Evolutionary conservation across 306 rosid genomes (phyloP), one percentile per base, ranked within the genome.

Genomic region (Castanospermum australe): DNA sequence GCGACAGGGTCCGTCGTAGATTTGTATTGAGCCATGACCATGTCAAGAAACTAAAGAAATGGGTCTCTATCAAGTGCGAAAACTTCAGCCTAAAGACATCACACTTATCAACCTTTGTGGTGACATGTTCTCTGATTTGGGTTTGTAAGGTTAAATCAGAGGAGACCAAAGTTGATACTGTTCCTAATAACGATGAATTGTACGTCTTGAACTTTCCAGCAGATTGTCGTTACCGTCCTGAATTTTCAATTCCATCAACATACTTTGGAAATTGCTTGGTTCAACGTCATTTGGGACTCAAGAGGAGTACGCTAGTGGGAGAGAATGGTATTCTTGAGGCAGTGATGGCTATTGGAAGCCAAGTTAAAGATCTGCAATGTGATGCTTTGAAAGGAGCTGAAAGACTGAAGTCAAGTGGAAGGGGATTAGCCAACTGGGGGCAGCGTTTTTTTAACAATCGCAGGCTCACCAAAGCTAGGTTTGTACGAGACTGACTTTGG

Each of bases 401-500:
- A 51, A 62, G 11, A 7, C 48, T 66, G 82, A 15, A 39, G 41
- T 6, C 1, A 15, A 51, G 51, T 2, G 12, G 14, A 21, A 69
- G 6, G 8, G 24, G 61, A 63, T 1, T 21, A 1, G 5, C 5
- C 1, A 22, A 24, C 1, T n/a, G 5, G 15, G 33, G 21, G 12
- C 2, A 18, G 14, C 1, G 15, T 63, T 5, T 14, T 0, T n/a
- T 77, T 77, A 0, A 15, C 0, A 14, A 15, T 75, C 0, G 80
- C 76, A 17, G 84, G 76, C 1, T 80, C 82, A 6, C 76, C 79
- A 0, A 80, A 21, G 9, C 14, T 84, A 4, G 76, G 66, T 15
- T n/a, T 64, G 24, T 80, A 80, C 12, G 54, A 76, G 22, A 70
- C 82, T 8, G 77, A 84, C 64, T 84, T 84, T 61, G 87, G n/a